Evolutionary conservation across 2,329 filamentous ascomycete genomes (phyloP).

Genomic region (Talaromyces sp.): DNA sequence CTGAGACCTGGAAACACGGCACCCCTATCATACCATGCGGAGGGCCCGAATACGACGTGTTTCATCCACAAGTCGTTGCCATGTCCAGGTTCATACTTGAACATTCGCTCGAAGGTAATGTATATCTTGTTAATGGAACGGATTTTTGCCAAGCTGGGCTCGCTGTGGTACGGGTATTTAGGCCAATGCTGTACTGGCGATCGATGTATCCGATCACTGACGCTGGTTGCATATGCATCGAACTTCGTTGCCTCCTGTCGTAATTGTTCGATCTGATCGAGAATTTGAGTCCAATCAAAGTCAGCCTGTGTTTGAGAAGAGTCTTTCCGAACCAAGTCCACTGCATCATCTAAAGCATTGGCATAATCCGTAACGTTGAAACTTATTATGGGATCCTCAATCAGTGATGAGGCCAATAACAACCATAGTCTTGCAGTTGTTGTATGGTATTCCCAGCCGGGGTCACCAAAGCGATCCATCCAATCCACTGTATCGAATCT

Average conservation of each 20-base stretch:
- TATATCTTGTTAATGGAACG: not conserved
- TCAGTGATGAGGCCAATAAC: constrained; percentile 56
- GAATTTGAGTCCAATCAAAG: not conserved
- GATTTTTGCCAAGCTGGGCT: not conserved
- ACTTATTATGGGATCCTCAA: constrained; percentile 55
- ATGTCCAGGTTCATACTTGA: not conserved
- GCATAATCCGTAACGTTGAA: constrained; percentile 48
- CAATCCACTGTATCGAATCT: constrained; percentile 74
- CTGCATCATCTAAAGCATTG: not conserved
- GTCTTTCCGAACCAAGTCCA: not conserved
- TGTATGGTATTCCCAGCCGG: constrained; percentile 51
- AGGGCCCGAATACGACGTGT: not conserved
- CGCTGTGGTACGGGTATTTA: not conserved
- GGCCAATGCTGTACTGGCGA: not conserved
- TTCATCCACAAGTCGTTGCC: not conserved
- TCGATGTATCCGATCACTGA: not conserved
- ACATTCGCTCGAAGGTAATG: not conserved
- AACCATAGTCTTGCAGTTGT: constrained; percentile 61
- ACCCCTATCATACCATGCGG: not conserved
- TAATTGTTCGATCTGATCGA: not conserved
- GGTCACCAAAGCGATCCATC: constrained; percentile 70
- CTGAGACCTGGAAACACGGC: not conserved
- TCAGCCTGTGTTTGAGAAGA: not conserved
- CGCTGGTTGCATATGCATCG: not conserved
- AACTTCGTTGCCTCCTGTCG: not conserved